Evolutionary conservation across 2,329 filamentous ascomycete genomes (phyloP).

Genomic region (Paraphaeosphaeria sporulosa): DNA sequence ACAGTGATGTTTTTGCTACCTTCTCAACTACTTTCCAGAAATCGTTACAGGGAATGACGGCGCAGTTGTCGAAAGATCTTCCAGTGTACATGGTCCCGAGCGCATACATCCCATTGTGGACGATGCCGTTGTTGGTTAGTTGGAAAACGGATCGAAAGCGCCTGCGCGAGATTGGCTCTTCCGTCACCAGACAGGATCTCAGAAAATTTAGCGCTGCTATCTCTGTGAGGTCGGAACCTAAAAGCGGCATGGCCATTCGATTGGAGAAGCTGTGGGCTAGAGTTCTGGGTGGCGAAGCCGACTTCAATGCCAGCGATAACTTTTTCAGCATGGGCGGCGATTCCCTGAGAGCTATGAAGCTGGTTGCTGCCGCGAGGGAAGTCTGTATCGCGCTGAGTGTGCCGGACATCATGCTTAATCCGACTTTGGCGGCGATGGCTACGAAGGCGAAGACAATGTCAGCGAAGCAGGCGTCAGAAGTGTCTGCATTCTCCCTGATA

Average conservation of each 20-base stretch:
- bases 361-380: conserved; percentile 62
- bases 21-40: conserved; percentile 43
- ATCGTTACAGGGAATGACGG: conserved; percentile 38
- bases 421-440: conserved; percentile 57
- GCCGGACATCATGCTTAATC: conserved; percentile 62
- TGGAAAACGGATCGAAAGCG: conserved; percentile 48
- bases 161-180: conserved; percentile 43
- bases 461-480: conserved; percentile 27
- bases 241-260: conserved; percentile 40
- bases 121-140: conserved; percentile 45
- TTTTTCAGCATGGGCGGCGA: conserved; percentile 61
- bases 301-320: conserved; percentile 45
- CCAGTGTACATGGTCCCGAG: conserved; percentile 48
- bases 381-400: conserved; percentile 61
- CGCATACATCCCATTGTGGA: conserved; percentile 46
- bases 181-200: conserved; percentile 41
- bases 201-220: conserved; percentile 40
- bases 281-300: conserved; percentile 40
- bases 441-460: conserved; percentile 35
- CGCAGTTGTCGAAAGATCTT: conserved; percentile 36
- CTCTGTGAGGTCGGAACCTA: conserved; percentile 54
- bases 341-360: conserved; percentile 61
- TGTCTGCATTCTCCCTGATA: conserved; percentile 46
- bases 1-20: conserved; percentile 40
- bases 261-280: conserved; percentile 42